A percentile compares a stretch with the other conserved stretches of the same genome.
Evolutionary conservation across 225 moss, liverwort and hornwort species (phyloP).

Genomic region (Rhytidiadelphus loreus): DNA sequence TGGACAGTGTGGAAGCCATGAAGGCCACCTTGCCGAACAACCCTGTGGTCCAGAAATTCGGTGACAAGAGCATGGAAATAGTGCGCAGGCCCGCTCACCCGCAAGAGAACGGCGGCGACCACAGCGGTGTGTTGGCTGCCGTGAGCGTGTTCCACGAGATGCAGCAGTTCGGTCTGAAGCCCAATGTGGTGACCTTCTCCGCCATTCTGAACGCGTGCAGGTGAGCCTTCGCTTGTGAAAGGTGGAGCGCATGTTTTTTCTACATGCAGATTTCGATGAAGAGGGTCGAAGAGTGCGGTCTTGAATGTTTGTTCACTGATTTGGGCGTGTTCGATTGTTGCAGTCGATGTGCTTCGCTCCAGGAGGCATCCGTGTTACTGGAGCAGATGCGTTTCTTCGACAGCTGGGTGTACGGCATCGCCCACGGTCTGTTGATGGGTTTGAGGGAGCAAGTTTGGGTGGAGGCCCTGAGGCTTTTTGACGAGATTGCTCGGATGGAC

Average conservation of each 20-base stretch:
- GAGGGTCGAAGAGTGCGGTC: neutral
- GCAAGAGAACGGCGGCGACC: slow-evolving; percentile 40
- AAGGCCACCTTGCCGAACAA: slow-evolving; percentile 11
- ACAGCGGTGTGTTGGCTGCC: slow-evolving; percentile 73
- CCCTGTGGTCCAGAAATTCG: neutral
- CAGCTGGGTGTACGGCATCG: slow-evolving; percentile 91
- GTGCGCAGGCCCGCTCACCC: slow-evolving; percentile 5
- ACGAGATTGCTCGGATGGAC: slow-evolving; percentile 90
- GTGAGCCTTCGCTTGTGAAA: neutral
- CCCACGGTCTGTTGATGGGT: slow-evolving; percentile 88
- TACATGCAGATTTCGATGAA: neutral
- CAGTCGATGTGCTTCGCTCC: slow-evolving; percentile 89
- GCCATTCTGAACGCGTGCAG: slow-evolving; percentile 96
- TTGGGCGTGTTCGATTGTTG: neutral
- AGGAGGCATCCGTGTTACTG: slow-evolving; percentile 81
- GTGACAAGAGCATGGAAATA: slow-evolving; percentile 20
- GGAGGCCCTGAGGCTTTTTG: slow-evolving; percentile 64
- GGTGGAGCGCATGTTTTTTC: neutral
- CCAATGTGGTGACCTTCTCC: slow-evolving; percentile 93
- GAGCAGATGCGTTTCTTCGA: slow-evolving; percentile 96
- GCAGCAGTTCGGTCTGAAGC: slow-evolving; percentile 93
- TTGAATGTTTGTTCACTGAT: neutral
- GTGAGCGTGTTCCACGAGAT: slow-evolving; percentile 93
- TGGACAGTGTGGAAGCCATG: slow-evolving; percentile 27
- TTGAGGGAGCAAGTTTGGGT: slow-evolving; percentile 61